Conservation (phyloP, 2,329 filamentous ascomycete species). For the Sarocladium brachiariae region DNA sequence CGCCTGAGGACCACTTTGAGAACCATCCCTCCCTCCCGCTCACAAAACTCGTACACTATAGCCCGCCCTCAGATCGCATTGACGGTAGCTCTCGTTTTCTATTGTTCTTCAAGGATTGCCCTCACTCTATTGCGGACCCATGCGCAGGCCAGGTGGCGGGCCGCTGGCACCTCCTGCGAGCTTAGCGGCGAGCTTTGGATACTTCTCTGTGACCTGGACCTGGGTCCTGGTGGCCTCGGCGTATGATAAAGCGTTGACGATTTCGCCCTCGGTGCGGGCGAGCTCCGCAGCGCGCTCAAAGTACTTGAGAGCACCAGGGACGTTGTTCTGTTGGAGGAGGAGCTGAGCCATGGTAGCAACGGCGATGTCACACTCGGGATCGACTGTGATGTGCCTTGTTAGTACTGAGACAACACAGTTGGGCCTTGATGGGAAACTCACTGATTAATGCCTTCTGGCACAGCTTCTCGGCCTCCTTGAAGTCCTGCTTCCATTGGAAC, state of each 20-base stretch:
- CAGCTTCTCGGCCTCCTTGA: conserved; percentile 86
- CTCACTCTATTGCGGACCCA: conserved; percentile 26
- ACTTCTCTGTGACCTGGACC: conserved; percentile 83
- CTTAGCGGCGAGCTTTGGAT: conserved; percentile 70
- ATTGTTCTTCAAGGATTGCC: too few relatives aligned
- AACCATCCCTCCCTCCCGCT: too few relatives aligned
- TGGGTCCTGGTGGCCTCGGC: conserved; percentile 95
- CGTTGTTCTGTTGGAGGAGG: conserved; percentile 94
- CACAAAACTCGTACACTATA: neutral
- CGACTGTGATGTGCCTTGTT: conserved; percentile 59
- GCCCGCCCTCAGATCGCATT: neutral
- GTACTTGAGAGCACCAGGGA: conserved; percentile 89
- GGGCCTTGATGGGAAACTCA: conserved; percentile 42
- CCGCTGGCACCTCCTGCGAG: conserved; percentile 37
- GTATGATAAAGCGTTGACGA: conserved; percentile 93
- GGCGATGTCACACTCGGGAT: conserved; percentile 97
- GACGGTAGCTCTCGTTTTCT: too few relatives aligned
- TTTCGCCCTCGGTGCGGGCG: conserved; percentile 88
- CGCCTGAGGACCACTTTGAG: too few relatives aligned
- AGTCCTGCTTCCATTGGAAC: conserved; percentile 98
- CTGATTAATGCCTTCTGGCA: conserved; percentile 97
- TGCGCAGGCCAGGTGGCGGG: conserved; percentile 26
- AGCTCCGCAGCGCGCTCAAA: conserved; percentile 96
- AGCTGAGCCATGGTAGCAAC: conserved; percentile 98
- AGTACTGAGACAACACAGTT: too few relatives aligned